Evolutionary conservation across 352 stramenopile genomes (phyloP).

Genomic region (Phytopythium chamaehyphon): DNA sequence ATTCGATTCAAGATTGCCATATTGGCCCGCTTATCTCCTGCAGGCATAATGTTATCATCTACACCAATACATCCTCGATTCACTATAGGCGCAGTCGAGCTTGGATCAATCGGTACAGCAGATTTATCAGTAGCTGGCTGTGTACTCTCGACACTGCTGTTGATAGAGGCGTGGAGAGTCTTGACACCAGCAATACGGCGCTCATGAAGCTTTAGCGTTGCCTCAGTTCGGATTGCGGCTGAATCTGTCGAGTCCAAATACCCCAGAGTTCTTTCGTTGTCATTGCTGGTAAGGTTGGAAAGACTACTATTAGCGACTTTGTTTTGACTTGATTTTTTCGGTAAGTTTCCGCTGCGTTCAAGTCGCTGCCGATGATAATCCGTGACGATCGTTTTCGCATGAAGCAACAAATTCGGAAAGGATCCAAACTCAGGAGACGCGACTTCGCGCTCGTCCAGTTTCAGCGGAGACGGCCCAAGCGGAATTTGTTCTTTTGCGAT

Average conservation of each 20-base stretch:
- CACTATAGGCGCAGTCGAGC: slow-evolving; percentile 1
- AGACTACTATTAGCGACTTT: slow-evolving; percentile 8
- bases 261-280: slow-evolving; percentile 15
- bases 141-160: not conserved
- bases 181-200: slow-evolving; percentile 43
- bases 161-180: slow-evolving; percentile 11
- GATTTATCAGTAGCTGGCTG: not conserved
- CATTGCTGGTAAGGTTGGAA: slow-evolving; percentile 9
- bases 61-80: not conserved
- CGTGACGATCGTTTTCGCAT: slow-evolving; percentile 52
- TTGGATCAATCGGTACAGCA: not conserved
- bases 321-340: slow-evolving; percentile 4
- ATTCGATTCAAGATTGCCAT: slow-evolving; percentile 65
- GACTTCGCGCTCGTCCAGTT: slow-evolving; percentile 40
- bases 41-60: slow-evolving; percentile 42
- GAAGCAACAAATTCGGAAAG: slow-evolving; percentile 39
- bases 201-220: slow-evolving; percentile 43
- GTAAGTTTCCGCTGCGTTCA: slow-evolving; percentile 48
- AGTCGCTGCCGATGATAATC: slow-evolving; percentile 39
- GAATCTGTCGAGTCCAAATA: slow-evolving; percentile 59
- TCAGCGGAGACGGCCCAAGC: slow-evolving; percentile 55
- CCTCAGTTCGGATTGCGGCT: slow-evolving; percentile 34
- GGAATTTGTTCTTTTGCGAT: slow-evolving; percentile 73
- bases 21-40: slow-evolving; percentile 56
- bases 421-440: slow-evolving; percentile 28